Base-by-base conservation (phyloP, 345 rosid genomes). In the Mangifera indica region DNA sequence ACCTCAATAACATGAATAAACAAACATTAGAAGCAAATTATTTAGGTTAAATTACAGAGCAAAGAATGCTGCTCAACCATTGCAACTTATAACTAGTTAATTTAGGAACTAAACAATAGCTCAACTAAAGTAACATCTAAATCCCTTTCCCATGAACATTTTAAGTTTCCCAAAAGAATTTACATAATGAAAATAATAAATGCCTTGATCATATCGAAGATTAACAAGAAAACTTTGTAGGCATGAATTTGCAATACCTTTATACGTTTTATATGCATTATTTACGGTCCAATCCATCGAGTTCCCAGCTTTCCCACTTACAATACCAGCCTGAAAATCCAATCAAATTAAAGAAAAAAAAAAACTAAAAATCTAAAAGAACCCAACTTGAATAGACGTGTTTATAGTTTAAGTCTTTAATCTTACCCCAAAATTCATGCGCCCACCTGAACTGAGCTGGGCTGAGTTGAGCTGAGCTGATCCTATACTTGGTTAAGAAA, bases 211-310 rank as follows among this genome's bases (percentile, higher is more conserved):
- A 37, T 37, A 37, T 5, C 8, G 42, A 37, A 6, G 10, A 7
- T 7, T 0, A 37, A 5, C 7, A 37, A 37, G 42, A 37, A 37
- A 37, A 37, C 42, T 37, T 37, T 37, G 42, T 1, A 46, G 10
- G 51, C 13, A 25, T 24, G 65, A 17, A 25, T 6, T 1, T 17
- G 13, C 21, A 34, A 40, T 82, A 89, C 98, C 98, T 90, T 93
- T 93, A 76, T 81, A 90, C 52, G 86, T 80, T 74, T 93, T 93
- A 74, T 87, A 88, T 5, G 94, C 89, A 79, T 83, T 91, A 66
- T 76, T 91, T 18, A 81, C 96, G 74, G 42, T 84, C 98, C 98
- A 93, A 7, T 93, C 98, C 96, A 91, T 93, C 54, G 79, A 77
- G 57, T 72, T 77, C 73, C 78, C 78, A 75, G 81, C 51, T 80